These are phyloP conservation scores for Pythium biforme DNA, from an alignment of 352 stramenopile species.

Conservation along the genomic window DNA sequence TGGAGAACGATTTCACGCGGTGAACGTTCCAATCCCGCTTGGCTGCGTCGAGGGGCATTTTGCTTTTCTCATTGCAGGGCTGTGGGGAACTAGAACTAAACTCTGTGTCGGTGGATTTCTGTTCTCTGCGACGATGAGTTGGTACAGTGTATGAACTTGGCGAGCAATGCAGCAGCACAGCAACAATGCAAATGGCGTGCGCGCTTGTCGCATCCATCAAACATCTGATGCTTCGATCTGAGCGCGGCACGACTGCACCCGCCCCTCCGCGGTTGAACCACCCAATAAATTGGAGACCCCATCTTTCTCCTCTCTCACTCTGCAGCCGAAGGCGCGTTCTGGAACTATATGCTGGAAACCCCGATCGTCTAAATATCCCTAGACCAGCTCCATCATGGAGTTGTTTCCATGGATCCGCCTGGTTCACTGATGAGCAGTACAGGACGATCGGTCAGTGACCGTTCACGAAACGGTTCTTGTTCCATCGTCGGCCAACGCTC, in stretches of 20 bases:
- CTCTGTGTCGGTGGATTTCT: not conserved
- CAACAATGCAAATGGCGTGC: not conserved
- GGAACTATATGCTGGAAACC: too few relatives aligned
- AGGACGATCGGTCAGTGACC: not conserved
- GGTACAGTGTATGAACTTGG: not conserved
- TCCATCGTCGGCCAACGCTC: not conserved
- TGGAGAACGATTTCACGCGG: not conserved
- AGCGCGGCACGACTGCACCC: not conserved
- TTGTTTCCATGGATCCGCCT: not conserved
- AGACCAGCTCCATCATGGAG: not conserved
- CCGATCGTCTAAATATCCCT: not conserved
- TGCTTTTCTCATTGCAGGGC: not conserved
- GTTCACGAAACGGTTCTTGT: not conserved
- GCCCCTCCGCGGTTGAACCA: not conserved
- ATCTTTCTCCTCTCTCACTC: too few relatives aligned
- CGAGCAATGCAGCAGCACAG: not conserved
- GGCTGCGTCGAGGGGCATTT: not conserved
- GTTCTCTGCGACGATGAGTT: not conserved
- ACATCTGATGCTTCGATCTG: not conserved
- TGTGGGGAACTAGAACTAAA: not conserved
- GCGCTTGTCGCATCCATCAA: not conserved
- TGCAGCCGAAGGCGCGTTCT: too few relatives aligned
- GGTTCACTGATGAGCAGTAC: not conserved
- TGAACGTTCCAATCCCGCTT: not conserved
- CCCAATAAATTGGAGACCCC: not conserved